Evolutionary conservation across 2,329 filamentous ascomycete genomes (phyloP), one percentile per base, ranked within the genome.

Genomic region (Leptographium procerum): DNA sequence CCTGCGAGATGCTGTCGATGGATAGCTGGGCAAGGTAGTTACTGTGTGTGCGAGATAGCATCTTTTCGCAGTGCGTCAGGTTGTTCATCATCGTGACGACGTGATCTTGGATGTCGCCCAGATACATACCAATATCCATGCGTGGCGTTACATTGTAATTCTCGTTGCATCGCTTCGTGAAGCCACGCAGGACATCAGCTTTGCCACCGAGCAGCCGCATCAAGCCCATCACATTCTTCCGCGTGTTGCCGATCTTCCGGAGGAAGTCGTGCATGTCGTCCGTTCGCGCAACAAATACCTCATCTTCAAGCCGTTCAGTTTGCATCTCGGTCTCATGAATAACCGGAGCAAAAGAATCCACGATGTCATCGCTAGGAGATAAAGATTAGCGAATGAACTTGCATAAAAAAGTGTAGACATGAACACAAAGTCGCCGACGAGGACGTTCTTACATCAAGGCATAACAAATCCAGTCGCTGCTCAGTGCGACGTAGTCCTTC

Each of bases 61-160:
- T 96, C 79, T 97, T 97, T 71, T 99, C 94, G 65, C 96, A 96
- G 70, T 99, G 94, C 1, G 85, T 85, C 66, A 99, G 73, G 72
- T 95, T 99, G 65, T 89, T 94, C 82, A 96, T 95, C 92, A 97
- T 97, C 52, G 94, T 99, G 60, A 99, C 90, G 57, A 99, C 92
- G 80, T 99, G 94, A 73, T 99, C 94, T 72, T 99, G 94, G 63
- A 99, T 96, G 73, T 99, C 94, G 67, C 90, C 90, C 40, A 99
- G 82, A 69, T 99, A 99, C 67, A 99, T 83, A 26, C 91, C 94
- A 64, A 99, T 96, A 69, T 99, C 94, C 75, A 94, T 94, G 53
- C 91, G 88, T 8, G 94, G 94, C 1, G 94, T 96, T 56, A 97
- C 88, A 64, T 89, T 88, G 77, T 95, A 97, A 63, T 95, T 90